Evolutionary conservation across 2,329 filamentous ascomycete species (phyloP).

Genomic region (Nemania diffusa): DNA sequence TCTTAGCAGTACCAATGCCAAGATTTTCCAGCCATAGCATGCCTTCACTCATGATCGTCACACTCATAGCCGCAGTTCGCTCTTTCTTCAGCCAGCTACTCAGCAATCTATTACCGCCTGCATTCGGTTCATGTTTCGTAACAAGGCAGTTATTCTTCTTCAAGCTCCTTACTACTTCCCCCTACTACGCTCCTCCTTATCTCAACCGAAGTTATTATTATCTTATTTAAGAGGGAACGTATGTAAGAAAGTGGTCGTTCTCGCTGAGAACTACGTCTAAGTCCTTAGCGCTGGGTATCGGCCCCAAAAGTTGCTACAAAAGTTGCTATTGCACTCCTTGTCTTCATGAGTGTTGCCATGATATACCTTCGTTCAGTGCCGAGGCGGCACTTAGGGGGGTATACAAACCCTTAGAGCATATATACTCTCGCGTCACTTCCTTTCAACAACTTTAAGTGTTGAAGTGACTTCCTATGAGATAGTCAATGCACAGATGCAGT

Average conservation of each 20-base stretch:
- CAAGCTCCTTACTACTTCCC: constrained; percentile 42
- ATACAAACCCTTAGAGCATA: constrained; percentile 51
- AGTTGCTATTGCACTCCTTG: constrained; percentile 44
- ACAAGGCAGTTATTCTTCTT: constrained; percentile 44
- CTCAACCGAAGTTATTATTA: constrained; percentile 47
- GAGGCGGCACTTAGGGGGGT: constrained; percentile 48
- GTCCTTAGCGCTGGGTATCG: constrained; percentile 46
- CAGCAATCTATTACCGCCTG: constrained; percentile 39
- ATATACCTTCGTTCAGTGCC: constrained; percentile 42
- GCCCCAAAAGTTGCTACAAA: constrained; percentile 39
- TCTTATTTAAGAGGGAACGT: constrained; percentile 44
- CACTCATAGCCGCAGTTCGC: constrained; percentile 46
- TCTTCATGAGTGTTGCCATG: constrained; percentile 41
- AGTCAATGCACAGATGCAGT: no score
- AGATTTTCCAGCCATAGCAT: constrained; percentile 51
- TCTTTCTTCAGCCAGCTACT: constrained; percentile 43
- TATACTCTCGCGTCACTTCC: constrained; percentile 43
- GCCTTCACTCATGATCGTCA: constrained; percentile 48
- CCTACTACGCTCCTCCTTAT: constrained; percentile 47
- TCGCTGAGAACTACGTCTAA: constrained; percentile 45
- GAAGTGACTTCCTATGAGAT: no score
- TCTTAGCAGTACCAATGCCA: constrained; percentile 41
- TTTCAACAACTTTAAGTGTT: constrained; percentile 17
- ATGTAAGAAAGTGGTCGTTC: constrained; percentile 37
- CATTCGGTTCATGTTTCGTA: constrained; percentile 38